Evolutionary conservation across 306 rosid species (phyloP).

Genomic region (Astragalus glycyphyllos): DNA sequence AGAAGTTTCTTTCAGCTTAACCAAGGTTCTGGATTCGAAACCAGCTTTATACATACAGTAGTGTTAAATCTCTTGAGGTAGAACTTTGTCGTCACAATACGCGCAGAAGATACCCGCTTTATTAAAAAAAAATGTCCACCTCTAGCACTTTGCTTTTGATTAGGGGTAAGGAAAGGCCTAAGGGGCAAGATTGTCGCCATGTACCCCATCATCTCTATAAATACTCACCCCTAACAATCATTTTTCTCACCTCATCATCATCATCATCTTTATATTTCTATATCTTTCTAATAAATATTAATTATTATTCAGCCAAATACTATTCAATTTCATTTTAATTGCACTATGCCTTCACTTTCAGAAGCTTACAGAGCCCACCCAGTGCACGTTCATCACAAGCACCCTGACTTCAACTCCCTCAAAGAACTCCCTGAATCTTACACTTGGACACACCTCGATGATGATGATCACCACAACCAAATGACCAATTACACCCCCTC

Average conservation of each 20-base stretch:
- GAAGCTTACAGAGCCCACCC: slow-evolving; percentile 74
- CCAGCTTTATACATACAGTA: no score
- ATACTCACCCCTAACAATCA: slow-evolving; percentile 54
- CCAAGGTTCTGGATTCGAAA: no score
- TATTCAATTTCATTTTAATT: no score
- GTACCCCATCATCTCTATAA: slow-evolving; percentile 57
- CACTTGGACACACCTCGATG: slow-evolving; percentile 59
- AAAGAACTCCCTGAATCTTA: slow-evolving; percentile 80
- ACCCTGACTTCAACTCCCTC: slow-evolving; percentile 68
- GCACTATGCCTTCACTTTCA: slow-evolving; percentile 75
- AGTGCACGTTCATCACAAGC: slow-evolving; percentile 56
- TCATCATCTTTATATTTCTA: slow-evolving; percentile 31
- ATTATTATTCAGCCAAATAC: no score
- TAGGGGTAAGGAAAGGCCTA: slow-evolving; percentile 36
- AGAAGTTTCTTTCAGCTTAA: no score
- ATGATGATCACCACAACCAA: neutral
- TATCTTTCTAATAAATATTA: no score
- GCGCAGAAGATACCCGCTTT: no score
- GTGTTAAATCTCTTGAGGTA: no score
- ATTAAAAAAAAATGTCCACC: neutral
- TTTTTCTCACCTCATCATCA: slow-evolving; percentile 34
- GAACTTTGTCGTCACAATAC: no score
- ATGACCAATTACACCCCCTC: no score
- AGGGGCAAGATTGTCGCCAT: slow-evolving; percentile 55
- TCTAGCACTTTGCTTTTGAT: slow-evolving; percentile 9